Evolutionary conservation across 208 protist species (phyloP).

Genomic region (Crithidia bombi): DNA sequence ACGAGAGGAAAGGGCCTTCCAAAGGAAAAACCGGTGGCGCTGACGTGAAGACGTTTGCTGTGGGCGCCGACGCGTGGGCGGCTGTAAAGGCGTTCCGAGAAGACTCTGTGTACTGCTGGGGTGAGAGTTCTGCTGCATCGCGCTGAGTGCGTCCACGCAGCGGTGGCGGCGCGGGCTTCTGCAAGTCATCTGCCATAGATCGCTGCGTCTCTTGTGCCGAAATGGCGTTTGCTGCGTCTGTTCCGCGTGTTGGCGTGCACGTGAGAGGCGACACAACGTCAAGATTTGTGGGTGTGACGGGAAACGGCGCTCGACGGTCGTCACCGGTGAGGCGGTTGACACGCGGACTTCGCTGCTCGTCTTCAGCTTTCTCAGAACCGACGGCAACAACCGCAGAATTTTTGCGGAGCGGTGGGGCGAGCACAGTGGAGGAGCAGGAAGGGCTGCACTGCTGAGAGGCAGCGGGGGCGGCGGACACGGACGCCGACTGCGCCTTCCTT

Average conservation of each 20-base stretch:
- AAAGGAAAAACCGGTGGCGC: background rate
- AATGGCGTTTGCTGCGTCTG: background rate
- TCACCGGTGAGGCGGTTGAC: background rate
- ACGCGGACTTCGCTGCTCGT: background rate
- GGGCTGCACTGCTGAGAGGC: background rate
- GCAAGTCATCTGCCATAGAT: background rate
- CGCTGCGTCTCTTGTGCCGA: background rate
- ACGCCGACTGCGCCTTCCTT: background rate
- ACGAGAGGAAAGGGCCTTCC: background rate
- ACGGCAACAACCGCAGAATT: background rate
- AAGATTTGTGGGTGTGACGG: background rate
- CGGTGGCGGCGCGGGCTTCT: slow-evolving; percentile 9
- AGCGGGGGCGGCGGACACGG: background rate
- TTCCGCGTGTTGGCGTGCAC: background rate
- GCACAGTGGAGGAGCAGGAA: background rate
- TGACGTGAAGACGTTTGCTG: background rate
- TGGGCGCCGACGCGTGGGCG: background rate
- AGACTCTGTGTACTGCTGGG: background rate
- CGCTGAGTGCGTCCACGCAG: slow-evolving; percentile 30
- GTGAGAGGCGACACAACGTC: background rate
- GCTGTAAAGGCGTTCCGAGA: background rate
- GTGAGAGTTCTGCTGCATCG: slow-evolving; percentile 16
- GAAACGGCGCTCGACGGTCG: background rate
- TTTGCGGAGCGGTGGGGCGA: background rate
- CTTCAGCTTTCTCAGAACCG: background rate